Conservation (phyloP, 768 basidiomycete species). For the Mycena maculata region DNA sequence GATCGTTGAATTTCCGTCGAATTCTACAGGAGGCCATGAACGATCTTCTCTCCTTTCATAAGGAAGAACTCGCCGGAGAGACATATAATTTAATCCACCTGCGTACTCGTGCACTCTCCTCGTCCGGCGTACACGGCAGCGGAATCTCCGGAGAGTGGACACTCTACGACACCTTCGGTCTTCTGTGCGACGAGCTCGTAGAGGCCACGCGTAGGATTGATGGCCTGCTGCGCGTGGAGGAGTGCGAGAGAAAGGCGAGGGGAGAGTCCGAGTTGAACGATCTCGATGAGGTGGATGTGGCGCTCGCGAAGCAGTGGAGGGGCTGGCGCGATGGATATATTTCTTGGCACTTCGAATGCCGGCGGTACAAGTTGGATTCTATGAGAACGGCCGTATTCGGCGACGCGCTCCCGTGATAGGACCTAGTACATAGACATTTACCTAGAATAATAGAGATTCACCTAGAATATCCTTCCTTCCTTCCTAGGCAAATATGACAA, state of each 20-base stretch:
- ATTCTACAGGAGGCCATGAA: conserved; percentile 28
- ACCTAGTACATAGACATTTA: too few species aligned
- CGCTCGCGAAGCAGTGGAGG: conserved; percentile 8
- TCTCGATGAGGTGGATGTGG: neutral
- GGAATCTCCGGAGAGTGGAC: conserved; percentile 17
- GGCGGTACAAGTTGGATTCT: conserved; percentile 5
- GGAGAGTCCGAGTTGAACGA: neutral
- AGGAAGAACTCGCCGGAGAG: conserved; percentile 25
- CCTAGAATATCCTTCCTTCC: too few species aligned
- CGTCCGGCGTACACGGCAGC: conserved; percentile 1
- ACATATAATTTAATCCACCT: conserved; percentile 26
- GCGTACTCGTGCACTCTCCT: conserved; percentile 3
- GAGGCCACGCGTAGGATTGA: conserved; percentile 18
- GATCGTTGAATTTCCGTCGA: neutral
- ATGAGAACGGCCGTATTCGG: too few species aligned
- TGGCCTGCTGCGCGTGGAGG: conserved; percentile 19
- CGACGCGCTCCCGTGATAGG: too few species aligned
- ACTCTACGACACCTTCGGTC: conserved; percentile 7
- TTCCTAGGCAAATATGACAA: too few species aligned
- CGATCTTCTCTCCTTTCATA: conserved; percentile 25
- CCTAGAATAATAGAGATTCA: too few species aligned
- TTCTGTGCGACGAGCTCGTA: conserved; percentile 14
- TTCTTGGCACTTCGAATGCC: conserved; percentile 10
- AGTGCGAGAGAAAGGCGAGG: conserved; percentile 10
- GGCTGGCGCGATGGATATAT: conserved; percentile 11